A percentile compares a stretch with the other conserved stretches of the same genome.
Evolutionary conservation across 768 basidiomycete genomes (phyloP).

Genomic region (Pleurotus pulmonarius): DNA sequence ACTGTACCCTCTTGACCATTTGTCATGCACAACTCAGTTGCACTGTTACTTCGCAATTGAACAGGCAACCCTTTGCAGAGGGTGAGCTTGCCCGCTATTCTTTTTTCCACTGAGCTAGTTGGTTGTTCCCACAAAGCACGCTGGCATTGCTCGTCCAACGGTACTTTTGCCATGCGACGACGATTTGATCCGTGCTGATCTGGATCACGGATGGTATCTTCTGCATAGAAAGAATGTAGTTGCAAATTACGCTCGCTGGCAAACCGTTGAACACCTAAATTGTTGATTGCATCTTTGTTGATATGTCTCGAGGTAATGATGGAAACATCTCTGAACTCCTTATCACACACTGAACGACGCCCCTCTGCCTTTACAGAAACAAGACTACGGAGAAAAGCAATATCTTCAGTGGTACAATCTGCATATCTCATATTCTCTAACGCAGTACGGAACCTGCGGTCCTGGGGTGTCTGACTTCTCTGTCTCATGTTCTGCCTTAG

Average conservation of each 20-base stretch:
- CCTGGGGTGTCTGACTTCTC: slow-evolving; percentile 9
- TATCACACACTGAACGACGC: slow-evolving; percentile 9
- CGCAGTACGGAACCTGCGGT: slow-evolving; percentile 13
- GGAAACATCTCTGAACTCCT: slow-evolving; percentile 28
- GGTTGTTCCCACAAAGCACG: slow-evolving; percentile 18
- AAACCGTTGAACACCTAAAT: slow-evolving; percentile 25
- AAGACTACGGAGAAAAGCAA: slow-evolving; percentile 26
- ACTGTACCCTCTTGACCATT: slow-evolving; percentile 26
- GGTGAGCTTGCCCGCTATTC: slow-evolving; percentile 23
- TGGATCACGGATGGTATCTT: slow-evolving; percentile 12
- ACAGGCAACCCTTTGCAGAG: slow-evolving; percentile 27
- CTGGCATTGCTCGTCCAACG: slow-evolving; percentile 10
- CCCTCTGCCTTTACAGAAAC: slow-evolving; percentile 11
- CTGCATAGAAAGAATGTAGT: slow-evolving; percentile 21
- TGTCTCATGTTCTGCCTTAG: slow-evolving; percentile 29
- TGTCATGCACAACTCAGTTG: slow-evolving; percentile 26
- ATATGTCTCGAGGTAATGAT: slow-evolving; percentile 34
- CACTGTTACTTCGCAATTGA: slow-evolving; percentile 22
- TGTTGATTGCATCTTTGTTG: slow-evolving; percentile 34
- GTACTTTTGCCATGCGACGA: background rate
- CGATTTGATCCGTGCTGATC: background rate
- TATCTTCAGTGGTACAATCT: slow-evolving; percentile 31
- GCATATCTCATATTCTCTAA: slow-evolving; percentile 24
- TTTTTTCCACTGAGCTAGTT: slow-evolving; percentile 18
- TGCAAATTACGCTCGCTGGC: slow-evolving; percentile 24